Base-by-base conservation (phyloP, 75 land plant genomes). In the Cunninghamia lanceolata region DNA sequence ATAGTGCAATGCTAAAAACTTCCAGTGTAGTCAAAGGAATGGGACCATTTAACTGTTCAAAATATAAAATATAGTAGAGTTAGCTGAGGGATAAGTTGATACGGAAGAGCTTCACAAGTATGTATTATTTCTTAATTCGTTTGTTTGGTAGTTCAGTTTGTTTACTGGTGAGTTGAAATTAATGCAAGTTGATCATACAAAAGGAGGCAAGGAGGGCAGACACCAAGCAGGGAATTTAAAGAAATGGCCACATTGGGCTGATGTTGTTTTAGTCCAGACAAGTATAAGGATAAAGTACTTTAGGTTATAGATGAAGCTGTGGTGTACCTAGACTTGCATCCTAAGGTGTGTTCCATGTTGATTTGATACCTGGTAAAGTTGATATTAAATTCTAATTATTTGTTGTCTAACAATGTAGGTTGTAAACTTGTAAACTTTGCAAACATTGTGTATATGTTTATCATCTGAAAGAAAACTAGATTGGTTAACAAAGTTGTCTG, bases 211-310 rank as follows among this genome's bases (percentile, higher is more conserved):
- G 19, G 82, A 42, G 82, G 42, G 25, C 10, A 42, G 9, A 79
- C n/a, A 79, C n/a, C 82, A 25, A 39, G 45, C 46, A 6, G 82
- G 82, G 9, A 79, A 10, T 79, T 42, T 19, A 30, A 85, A 84
- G 70, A 85, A 87, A 15, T 87, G 91, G 92, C 86, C 85, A 39
- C 52, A 86, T 52, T 91, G 92, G 92, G 91, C 91, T 80, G 86
- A 87, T 42, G 82, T 89, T 28, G 91, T 21, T 74, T 87, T 68
- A 86, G 87, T 87, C 92, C 92, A 43, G 91, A 91, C 81, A 66
- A 87, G 56, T 86, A 87, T 76, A 59, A 87, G 66, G 52, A 88
- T 68, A 82, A 36, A 71, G 78, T 87, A 40, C 88, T 89, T 11
- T 70, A 91, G 82, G 74, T 77, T 56, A 91, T 91, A 42, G 82